Evolutionary conservation across 164 flowering plant genomes (phyloP).

Genomic region (Nymphaea colorata): DNA sequence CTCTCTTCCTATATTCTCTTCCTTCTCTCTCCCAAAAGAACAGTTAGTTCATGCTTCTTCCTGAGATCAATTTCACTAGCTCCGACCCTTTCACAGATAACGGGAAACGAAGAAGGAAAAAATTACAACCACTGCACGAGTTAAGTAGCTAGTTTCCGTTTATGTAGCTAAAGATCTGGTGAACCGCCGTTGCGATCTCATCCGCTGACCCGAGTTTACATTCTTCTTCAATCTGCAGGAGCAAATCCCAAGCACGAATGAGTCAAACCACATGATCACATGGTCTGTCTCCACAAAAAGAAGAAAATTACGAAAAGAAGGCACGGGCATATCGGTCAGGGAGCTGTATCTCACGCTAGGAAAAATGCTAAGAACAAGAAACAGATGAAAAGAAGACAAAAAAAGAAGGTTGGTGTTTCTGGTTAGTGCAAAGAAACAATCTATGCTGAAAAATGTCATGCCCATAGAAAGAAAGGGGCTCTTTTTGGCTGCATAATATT

Average conservation of each 20-base stretch:
- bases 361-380: not conserved
- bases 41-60: not conserved
- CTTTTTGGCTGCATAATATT: too few species aligned
- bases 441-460: too few species aligned
- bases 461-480: too few species aligned
- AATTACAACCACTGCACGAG: not conserved
- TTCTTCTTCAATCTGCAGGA: slow-evolving; percentile 47
- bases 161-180: slow-evolving; percentile 34
- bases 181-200: slow-evolving; percentile 45
- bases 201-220: slow-evolving; percentile 46
- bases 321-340: not conserved
- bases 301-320: too few species aligned
- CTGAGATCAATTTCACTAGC: slow-evolving; percentile 1
- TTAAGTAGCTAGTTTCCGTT: slow-evolving; percentile 4
- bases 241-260: too few species aligned
- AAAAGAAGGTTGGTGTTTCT: not conserved
- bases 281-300: not conserved
- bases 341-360: not conserved
- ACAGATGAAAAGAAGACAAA: not conserved
- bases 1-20: not conserved
- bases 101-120: not conserved
- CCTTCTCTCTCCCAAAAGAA: not conserved
- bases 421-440: not conserved
- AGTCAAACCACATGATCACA: not conserved
- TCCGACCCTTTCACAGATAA: slow-evolving; percentile 1